phyloP scores from a whole-genome alignment of 2,329 filamentous ascomycete species.

The Talaromyces albobiverticillius region DNA sequence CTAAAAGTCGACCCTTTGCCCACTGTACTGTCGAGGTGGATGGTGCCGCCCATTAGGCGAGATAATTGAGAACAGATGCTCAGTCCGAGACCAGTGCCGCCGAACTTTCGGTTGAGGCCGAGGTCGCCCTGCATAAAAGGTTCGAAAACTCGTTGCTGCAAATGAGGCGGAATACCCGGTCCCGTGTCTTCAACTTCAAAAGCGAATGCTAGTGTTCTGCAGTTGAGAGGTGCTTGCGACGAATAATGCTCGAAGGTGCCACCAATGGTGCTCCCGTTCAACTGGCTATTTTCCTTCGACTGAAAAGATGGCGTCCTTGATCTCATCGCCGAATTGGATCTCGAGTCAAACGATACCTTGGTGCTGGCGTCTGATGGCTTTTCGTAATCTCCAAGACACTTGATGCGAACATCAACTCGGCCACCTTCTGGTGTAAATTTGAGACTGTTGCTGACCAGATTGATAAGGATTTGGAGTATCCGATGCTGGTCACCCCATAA shows the following conservation, averaged over 20 bases:
- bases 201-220: conserved; percentile 71
- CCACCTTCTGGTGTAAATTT: conserved; percentile 84
- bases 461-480: conserved; percentile 80
- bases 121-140: conserved; percentile 93
- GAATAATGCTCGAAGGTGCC: conserved; percentile 4
- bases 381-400: conserved; percentile 51
- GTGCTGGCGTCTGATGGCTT: conserved; percentile 45
- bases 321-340: conserved; percentile 23
- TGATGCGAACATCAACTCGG: conserved; percentile 71
- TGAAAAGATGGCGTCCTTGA: conserved; percentile 12
- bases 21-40: conserved; percentile 67
- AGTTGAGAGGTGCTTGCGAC: conserved; percentile 51
- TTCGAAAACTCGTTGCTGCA: conserved; percentile 84
- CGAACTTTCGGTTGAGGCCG: conserved; percentile 83
- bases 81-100: conserved; percentile 81
- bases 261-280: neutral
- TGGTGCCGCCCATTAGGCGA: conserved; percentile 74
- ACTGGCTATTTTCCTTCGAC: conserved; percentile 17
- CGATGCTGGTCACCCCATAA: conserved; percentile 91
- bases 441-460: conserved; percentile 79
- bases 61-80: conserved; percentile 89
- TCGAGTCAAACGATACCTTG: conserved; percentile 33
- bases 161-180: conserved; percentile 73
- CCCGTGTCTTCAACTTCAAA: conserved; percentile 88
- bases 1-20: conserved; percentile 77